Conservation (phyloP, 2,329 filamentous ascomycete species). For the Botrytis tulipae region DNA sequence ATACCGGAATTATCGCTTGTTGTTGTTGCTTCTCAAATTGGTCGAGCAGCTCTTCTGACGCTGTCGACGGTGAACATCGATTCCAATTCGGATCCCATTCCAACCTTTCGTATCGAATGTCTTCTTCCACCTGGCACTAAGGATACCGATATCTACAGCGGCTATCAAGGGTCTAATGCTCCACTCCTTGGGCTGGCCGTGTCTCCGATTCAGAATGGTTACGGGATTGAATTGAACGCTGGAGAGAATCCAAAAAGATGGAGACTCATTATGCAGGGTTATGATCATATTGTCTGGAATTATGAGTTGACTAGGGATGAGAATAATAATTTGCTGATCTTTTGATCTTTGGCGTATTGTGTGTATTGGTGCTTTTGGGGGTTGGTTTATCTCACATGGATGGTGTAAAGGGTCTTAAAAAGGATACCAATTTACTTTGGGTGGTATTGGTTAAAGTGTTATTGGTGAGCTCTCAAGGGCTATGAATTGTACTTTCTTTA, state of each 20-base stretch:
- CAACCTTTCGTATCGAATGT: constrained; percentile 51
- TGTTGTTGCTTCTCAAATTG: constrained; percentile 63
- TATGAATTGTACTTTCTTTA: not conserved
- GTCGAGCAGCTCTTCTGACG: constrained; percentile 60
- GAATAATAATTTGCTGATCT: constrained; percentile 31
- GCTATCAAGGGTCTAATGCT: not conserved
- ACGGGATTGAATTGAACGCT: constrained; percentile 33
- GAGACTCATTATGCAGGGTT: constrained; percentile 69
- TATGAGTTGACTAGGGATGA: constrained; percentile 60
- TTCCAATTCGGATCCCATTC: constrained; percentile 20
- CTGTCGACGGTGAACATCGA: constrained; percentile 50
- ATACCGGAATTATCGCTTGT: constrained; percentile 71
- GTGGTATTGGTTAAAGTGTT: not conserved
- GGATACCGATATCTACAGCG: not conserved
- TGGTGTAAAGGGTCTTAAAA: not conserved
- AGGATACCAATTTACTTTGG: not conserved
- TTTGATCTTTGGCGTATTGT: constrained; percentile 23
- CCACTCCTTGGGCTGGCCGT: constrained; percentile 67
- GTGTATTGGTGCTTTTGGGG: not conserved
- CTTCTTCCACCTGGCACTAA: constrained; percentile 45
- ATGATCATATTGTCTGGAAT: constrained; percentile 65
- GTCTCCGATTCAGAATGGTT: constrained; percentile 55
- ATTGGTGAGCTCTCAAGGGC: not conserved
- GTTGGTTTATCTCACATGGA: not conserved
- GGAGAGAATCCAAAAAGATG: constrained; percentile 50